phyloP scores from a whole-genome alignment of 306 rosid genomes.

The Sophora flavescens region DNA sequence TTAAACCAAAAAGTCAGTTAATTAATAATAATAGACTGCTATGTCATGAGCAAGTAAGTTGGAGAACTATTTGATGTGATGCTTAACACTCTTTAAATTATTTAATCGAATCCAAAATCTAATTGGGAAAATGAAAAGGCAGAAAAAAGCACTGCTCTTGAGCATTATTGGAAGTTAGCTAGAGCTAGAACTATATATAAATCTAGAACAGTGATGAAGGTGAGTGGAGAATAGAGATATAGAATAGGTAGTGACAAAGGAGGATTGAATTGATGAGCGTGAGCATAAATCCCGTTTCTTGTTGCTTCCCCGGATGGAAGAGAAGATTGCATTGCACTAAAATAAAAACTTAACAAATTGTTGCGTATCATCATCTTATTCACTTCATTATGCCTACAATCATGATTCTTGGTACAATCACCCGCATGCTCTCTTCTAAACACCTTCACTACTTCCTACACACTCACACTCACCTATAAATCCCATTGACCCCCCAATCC shows the following conservation, averaged over 20 bases:
- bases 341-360: constrained; percentile 52
- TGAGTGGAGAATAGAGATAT: constrained; percentile 49
- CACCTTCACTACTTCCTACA: constrained; percentile 47
- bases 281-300: constrained; percentile 60
- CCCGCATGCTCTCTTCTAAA: constrained; percentile 86
- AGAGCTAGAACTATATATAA: constrained; percentile 45
- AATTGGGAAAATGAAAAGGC: constrained; percentile 40
- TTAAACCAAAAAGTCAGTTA: constrained; percentile 35
- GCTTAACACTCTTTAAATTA: constrained; percentile 43
- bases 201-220: constrained; percentile 46
- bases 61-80: constrained; percentile 45
- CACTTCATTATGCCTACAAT: constrained; percentile 96
- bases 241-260: constrained; percentile 45
- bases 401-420: constrained; percentile 95
- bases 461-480: constrained; percentile 75
- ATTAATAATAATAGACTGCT: constrained; percentile 42
- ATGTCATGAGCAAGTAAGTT: constrained; percentile 42
- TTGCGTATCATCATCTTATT: constrained; percentile 66
- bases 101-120: constrained; percentile 41
- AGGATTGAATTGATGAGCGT: constrained; percentile 55
- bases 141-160: constrained; percentile 30
- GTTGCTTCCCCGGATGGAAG: constrained; percentile 51
- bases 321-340: constrained; percentile 46
- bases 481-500: constrained; percentile 63
- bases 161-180: constrained; percentile 38